These are phyloP conservation scores for Cystobasidium sp. DNA, from an alignment of 1,284 basidiomycete genomes.

Conservation along the genomic window DNA sequence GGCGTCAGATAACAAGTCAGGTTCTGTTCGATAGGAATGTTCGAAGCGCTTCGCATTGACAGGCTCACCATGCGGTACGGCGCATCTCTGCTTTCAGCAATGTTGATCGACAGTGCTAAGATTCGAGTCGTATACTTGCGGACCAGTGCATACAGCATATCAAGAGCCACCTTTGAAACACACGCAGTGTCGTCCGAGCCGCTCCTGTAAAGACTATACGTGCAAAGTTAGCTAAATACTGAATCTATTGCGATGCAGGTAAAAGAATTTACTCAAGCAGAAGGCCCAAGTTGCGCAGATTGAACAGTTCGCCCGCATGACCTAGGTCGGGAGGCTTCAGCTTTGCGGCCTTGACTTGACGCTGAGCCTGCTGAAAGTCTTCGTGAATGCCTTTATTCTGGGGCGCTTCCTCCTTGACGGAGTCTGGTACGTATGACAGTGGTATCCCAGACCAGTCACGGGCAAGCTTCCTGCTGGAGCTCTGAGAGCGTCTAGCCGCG, in stretches of 20 bases:
- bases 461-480: not conserved
- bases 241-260: not conserved
- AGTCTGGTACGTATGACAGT: not conserved
- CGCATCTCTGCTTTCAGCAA: constrained; percentile 1
- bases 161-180: not conserved
- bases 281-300: constrained; percentile 16
- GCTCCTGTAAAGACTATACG: constrained; percentile 14
- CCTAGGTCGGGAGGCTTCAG: constrained; percentile 4
- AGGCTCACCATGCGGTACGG: not conserved
- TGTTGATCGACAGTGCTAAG: not conserved
- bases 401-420: not conserved
- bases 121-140: not conserved
- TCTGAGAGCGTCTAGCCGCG: too few species aligned
- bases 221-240: not conserved
- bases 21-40: too few species aligned
- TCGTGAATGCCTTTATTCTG: constrained; percentile 8
- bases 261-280: constrained; percentile 23
- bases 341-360: constrained; percentile 4
- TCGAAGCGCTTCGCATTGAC: too few species aligned
- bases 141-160: constrained; percentile 8
- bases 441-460: constrained; percentile 19
- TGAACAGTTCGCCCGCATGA: constrained; percentile 8
- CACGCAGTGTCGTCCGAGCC: not conserved
- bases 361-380: constrained; percentile 21
- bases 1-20: not conserved